Percentiles rank a stretch among this genome's conserved stretches.
These are phyloP conservation scores for Naganishia antarctica DNA, from an alignment of 768 basidiomycete genomes.

Conservation along the genomic window DNA sequence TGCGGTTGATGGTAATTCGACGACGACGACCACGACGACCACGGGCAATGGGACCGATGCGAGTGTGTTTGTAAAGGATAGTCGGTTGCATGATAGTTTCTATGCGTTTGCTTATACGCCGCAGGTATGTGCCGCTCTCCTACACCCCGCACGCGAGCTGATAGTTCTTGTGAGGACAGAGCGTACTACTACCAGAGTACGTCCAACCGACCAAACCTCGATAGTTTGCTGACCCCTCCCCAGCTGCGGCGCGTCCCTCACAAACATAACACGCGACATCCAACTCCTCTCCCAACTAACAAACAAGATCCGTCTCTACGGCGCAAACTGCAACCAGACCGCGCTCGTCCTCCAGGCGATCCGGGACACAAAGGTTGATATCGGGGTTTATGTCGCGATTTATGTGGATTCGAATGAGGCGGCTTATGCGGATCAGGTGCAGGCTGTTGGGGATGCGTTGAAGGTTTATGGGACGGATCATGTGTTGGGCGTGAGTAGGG, in stretches of 20 bases:
- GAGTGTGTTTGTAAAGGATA: constrained; percentile 67
- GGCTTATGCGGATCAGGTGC: constrained; percentile 70
- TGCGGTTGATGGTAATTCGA: constrained; percentile 29
- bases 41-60: constrained; percentile 59
- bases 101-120: constrained; percentile 88
- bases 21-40: constrained; percentile 42
- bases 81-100: constrained; percentile 66
- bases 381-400: constrained; percentile 60
- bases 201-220: no score
- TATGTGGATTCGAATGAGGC: constrained; percentile 59
- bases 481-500: constrained; percentile 59
- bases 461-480: constrained; percentile 70
- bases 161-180: constrained; percentile 13
- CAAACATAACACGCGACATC: constrained; percentile 46
- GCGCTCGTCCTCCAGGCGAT: constrained; percentile 71
- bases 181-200: constrained; percentile 31
- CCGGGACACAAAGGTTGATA: constrained; percentile 76
- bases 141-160: not conserved
- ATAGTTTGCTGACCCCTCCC: not conserved
- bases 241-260: constrained; percentile 39
- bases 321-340: constrained; percentile 56
- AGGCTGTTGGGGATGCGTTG: constrained; percentile 63
- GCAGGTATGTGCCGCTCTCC: constrained; percentile 32
- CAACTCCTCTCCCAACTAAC: constrained; percentile 80
- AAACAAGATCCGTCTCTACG: constrained; percentile 60